Evolutionary conservation across 331 rosid species (phyloP).

Genomic region (Rhamnella rubrinervis): DNA sequence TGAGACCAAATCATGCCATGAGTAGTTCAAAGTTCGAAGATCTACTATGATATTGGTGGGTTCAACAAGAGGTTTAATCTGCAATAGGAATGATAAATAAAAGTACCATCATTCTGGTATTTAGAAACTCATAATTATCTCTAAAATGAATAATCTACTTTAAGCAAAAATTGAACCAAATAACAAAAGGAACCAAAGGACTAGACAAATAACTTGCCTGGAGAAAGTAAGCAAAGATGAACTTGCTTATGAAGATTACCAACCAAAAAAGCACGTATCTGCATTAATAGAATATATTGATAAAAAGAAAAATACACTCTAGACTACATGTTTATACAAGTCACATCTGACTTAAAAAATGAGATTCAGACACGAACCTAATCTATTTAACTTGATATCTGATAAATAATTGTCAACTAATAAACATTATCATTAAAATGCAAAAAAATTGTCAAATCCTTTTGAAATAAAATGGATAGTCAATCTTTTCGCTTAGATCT

Average conservation of each 20-base stretch:
- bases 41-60: slow-evolving; percentile 61
- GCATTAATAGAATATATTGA: slow-evolving; percentile 26
- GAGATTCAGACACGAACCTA: not conserved
- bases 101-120: slow-evolving; percentile 15
- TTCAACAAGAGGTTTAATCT: slow-evolving; percentile 85
- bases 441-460: no score
- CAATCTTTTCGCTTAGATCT: no score
- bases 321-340: no score
- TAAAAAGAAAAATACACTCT: not conserved
- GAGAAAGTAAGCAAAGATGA: slow-evolving; percentile 89
- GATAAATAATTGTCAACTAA: not conserved
- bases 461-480: slow-evolving; percentile 3
- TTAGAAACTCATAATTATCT: slow-evolving; percentile 12
- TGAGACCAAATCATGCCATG: slow-evolving; percentile 93
- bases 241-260: slow-evolving; percentile 81
- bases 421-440: no score
- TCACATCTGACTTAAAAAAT: not conserved
- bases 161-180: not conserved
- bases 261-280: slow-evolving; percentile 82
- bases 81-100: slow-evolving; percentile 31
- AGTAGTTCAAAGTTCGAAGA: slow-evolving; percentile 52
- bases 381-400: not conserved
- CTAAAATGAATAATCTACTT: not conserved
- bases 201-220: slow-evolving; percentile 52
- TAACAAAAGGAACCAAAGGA: not conserved